Evolutionary conservation across 305 asterid species (phyloP).

Genomic region (Solanum hybrid): DNA sequence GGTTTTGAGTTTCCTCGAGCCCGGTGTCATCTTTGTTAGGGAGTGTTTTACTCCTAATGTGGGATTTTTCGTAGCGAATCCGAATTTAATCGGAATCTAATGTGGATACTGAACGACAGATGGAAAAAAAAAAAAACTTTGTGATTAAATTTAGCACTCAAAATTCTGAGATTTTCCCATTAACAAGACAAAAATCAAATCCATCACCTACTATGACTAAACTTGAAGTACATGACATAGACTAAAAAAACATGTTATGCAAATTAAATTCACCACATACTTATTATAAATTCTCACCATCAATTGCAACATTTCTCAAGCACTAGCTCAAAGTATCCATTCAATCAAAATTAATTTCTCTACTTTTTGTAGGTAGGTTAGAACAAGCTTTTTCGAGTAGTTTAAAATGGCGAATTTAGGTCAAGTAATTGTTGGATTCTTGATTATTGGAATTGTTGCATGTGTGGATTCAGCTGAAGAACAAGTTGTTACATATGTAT

Average conservation of each 20-base stretch:
- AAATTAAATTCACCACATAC: neutral
- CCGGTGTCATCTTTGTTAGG: neutral
- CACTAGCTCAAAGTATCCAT: neutral
- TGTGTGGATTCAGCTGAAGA: slow-evolving; percentile 5
- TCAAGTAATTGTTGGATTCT: neutral
- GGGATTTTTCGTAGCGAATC: rapidly evolving
- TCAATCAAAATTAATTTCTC: neutral
- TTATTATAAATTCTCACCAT: slow-evolving; percentile 27
- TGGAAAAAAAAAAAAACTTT: no score
- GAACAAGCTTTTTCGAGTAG: neutral
- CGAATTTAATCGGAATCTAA: rapidly evolving
- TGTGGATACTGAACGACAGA: rapidly evolving
- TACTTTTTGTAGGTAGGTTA: neutral
- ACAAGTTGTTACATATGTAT: slow-evolving; percentile 45
- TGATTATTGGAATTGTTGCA: neutral
- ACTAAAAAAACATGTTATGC: slow-evolving; percentile 16
- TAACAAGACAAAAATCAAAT: neutral
- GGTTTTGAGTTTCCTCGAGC: rapidly evolving
- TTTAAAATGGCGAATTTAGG: slow-evolving; percentile 13
- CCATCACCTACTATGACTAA: slow-evolving; percentile 31
- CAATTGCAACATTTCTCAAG: neutral
- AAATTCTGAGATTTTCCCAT: neutral
- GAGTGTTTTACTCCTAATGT: neutral
- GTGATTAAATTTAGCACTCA: neutral
- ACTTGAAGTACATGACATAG: slow-evolving; percentile 44